A percentile compares a stretch with the other conserved stretches of the same genome.
Evolutionary conservation across 2,329 filamentous ascomycete genomes (phyloP).

Genomic region (Penicillium occitanis): DNA sequence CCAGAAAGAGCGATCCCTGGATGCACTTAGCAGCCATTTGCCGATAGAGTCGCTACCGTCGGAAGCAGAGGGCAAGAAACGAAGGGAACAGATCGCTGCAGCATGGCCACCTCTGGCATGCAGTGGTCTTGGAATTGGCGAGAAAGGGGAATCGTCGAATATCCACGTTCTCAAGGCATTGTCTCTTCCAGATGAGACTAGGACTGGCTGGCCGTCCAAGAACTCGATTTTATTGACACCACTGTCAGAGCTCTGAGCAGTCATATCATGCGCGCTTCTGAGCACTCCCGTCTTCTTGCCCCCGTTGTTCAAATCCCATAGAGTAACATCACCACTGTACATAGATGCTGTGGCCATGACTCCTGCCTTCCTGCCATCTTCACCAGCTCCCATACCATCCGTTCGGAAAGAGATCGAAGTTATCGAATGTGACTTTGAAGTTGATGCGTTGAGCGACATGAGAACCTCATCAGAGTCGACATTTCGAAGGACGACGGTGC

Average conservation of each 20-base stretch:
- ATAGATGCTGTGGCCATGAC: slow-evolving; percentile 90
- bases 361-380: slow-evolving; percentile 79
- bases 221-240: slow-evolving; percentile 90
- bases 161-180: slow-evolving; percentile 97
- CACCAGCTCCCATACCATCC: slow-evolving; percentile 82
- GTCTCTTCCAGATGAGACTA: slow-evolving; percentile 86
- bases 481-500: slow-evolving; percentile 77
- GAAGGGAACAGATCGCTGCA: slow-evolving; percentile 75
- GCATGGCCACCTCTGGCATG: slow-evolving; percentile 88
- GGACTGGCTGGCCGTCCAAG: slow-evolving; percentile 79
- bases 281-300: slow-evolving; percentile 84
- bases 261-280: slow-evolving; percentile 74
- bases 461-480: slow-evolving; percentile 73
- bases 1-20: slow-evolving; percentile 88
- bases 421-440: slow-evolving; percentile 61
- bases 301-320: slow-evolving; percentile 93
- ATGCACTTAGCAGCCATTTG: slow-evolving; percentile 92
- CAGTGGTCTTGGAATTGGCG: slow-evolving; percentile 77
- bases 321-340: slow-evolving; percentile 80
- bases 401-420: slow-evolving; percentile 87
- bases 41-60: slow-evolving; percentile 85
- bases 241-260: slow-evolving; percentile 57
- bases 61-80: slow-evolving; percentile 83
- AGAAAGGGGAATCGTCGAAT: slow-evolving; percentile 89
- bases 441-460: slow-evolving; percentile 67